Evolutionary conservation across 2,329 filamentous ascomycete species (phyloP), one percentile per base, ranked within the genome.

Genomic region (Daldinia sp.): DNA sequence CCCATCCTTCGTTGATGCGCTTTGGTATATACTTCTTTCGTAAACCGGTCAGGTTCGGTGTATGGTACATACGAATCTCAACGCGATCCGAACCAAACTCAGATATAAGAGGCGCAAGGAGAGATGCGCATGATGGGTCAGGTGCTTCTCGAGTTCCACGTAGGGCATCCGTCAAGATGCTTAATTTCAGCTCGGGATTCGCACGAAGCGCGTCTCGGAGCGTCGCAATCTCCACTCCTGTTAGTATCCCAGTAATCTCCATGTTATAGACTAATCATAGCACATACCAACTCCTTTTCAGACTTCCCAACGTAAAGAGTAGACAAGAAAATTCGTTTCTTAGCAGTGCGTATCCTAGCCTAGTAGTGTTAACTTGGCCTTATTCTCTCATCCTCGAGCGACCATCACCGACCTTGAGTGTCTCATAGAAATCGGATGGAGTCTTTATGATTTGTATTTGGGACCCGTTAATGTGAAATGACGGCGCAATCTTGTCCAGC

Each of bases 1-100:
- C 95, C 95, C 95, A 99, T 15, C 95, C 95, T 79, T 99, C 95
- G 70, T 99, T 99, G 75, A 99, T 94, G 17, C 95, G 85, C 74
- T 87, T 92, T 0, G 95, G 95, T 1, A 98, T 87, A 68, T 91
- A 82, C 72, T 89, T 88, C 79, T 98, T 98, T 51, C 90, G 87
- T 59, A 96, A 71, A 0, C 95, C 95, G 2, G 92, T 96, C 67
- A 99, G 79, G 73, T 99, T 99, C 0, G 95, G 95, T 0, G 95
- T 99, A 77, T 99, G 95, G 74, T 96, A 99, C 93, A 99, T 96
- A 71, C 94, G 90, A 66, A 99, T 88, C 73, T 97, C 93, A 37
- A 99, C 93, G 34, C 94, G 86, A 1, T 92, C 88, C 3, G 88
- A 76, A 0, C 94, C 94, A 77, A 97, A 96, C 70, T 97, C 92